Conservation (phyloP, 345 rosid genomes). For the Pelargonium nanum region DNA sequence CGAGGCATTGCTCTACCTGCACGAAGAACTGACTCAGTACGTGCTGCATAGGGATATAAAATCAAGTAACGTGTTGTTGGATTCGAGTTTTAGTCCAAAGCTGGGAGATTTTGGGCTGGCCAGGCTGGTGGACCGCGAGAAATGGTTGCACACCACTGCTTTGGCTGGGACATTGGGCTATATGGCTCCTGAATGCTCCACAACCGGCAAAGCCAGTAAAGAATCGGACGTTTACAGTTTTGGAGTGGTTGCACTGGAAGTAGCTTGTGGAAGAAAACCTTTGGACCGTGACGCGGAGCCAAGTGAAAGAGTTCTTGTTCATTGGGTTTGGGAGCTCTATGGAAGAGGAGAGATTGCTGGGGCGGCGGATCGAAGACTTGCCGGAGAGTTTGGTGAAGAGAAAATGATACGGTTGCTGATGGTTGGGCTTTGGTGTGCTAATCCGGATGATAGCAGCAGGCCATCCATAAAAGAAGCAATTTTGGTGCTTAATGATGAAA, state of each 20-base stretch:
- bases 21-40: conserved; percentile 13
- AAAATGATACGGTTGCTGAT: conserved; percentile 14
- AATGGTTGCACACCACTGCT: conserved; percentile 10
- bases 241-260: conserved; percentile 13
- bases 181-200: conserved; percentile 11
- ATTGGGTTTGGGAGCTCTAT: conserved; percentile 18
- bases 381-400: not conserved
- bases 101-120: conserved; percentile 35
- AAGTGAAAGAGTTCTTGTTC: not conserved
- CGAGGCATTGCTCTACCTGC: conserved; percentile 14
- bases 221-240: conserved; percentile 17
- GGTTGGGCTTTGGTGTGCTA: conserved; percentile 16
- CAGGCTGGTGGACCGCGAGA: conserved; percentile 18
- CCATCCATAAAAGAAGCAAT: conserved; percentile 18
- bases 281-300: not conserved
- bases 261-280: conserved; percentile 18
- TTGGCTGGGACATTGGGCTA: conserved; percentile 22
- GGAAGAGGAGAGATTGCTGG: conserved; percentile 1
- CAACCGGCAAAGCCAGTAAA: conserved; percentile 6
- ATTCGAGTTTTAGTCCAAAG: conserved; percentile 16
- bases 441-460: conserved; percentile 5
- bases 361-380: conserved; percentile 1
- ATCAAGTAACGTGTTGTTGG: conserved; percentile 20
- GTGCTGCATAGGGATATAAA: conserved; percentile 24
- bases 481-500: conserved; percentile 9